Conservation (phyloP, 2,329 filamentous ascomycete species). For the Clonostachys rosea region DNA sequence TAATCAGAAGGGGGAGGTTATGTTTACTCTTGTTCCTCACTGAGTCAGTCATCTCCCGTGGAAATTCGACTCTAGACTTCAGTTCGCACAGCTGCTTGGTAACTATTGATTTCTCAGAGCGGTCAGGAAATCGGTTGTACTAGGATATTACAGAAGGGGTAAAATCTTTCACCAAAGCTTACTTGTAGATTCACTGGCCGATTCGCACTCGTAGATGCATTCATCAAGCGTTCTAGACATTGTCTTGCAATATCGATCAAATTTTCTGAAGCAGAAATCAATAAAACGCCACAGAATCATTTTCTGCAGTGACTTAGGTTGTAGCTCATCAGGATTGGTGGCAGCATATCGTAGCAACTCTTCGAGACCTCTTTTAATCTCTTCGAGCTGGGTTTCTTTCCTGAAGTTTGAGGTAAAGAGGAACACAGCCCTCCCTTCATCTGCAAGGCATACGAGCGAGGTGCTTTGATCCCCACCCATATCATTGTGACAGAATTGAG, state of each 20-base stretch:
- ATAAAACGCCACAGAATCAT: constrained; percentile 5
- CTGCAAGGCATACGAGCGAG: constrained; percentile 2
- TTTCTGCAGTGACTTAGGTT: constrained; percentile 1
- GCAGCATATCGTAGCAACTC: constrained; percentile 3
- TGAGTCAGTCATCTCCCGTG: too few species aligned
- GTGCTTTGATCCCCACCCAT: constrained; percentile 5
- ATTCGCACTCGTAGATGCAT: constrained; percentile 1
- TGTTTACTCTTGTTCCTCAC: too few species aligned
- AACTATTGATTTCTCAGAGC: not conserved
- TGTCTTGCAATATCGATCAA: constrained; percentile 2
- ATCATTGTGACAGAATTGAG: constrained; percentile 6
- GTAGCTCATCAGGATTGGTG: constrained; percentile 3
- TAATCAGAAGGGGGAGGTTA: too few species aligned
- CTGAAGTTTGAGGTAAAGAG: constrained; percentile 7
- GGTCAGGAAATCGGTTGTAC: not conserved
- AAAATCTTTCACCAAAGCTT: too few species aligned
- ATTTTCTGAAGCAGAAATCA: constrained; percentile 2
- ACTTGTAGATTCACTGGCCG: not conserved
- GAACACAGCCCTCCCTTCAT: constrained; percentile 1
- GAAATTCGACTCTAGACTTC: not conserved
- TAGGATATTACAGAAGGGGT: too few species aligned
- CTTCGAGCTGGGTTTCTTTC: constrained; percentile 1
- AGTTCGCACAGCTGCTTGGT: not conserved
- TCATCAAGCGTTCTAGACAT: not conserved
- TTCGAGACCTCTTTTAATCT: constrained; percentile 2